A percentile compares a stretch with the other conserved stretches of the same genome.
phyloP scores from a whole-genome alignment of 2,329 filamentous ascomycete genomes.

The Clonostachys rhizophaga region DNA sequence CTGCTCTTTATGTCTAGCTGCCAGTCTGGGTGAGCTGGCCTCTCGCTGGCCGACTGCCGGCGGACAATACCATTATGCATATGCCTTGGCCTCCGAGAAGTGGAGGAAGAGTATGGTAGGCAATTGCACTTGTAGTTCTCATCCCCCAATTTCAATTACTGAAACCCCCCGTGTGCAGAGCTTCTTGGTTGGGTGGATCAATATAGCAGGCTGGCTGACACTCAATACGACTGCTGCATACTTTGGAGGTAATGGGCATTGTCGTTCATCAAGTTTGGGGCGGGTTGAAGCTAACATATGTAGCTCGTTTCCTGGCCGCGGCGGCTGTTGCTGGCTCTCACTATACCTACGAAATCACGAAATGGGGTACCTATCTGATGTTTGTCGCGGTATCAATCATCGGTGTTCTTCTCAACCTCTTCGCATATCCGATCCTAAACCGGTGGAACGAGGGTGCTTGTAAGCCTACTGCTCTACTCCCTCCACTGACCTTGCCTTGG shows the following conservation, averaged over 20 bases:
- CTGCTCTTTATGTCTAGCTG: constrained; percentile 33
- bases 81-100: constrained; percentile 27
- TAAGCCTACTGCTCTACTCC: too few species aligned
- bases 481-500: constrained; percentile 34
- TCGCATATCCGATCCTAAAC: constrained; percentile 40
- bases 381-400: constrained; percentile 60
- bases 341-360: neutral
- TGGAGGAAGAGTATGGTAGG: constrained; percentile 26
- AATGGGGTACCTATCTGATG: constrained; percentile 71
- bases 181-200: constrained; percentile 38
- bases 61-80: constrained; percentile 39
- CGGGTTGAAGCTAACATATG: too few species aligned
- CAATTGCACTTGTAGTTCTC: too few species aligned
- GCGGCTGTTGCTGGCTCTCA: too few species aligned
- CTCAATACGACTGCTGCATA: constrained; percentile 35
- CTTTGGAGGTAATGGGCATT: constrained; percentile 24
- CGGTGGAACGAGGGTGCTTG: too few species aligned
- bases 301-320: too few species aligned
- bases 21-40: constrained; percentile 34
- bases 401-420: constrained; percentile 59
- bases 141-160: too few species aligned
- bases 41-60: constrained; percentile 40
- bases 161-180: constrained; percentile 9
- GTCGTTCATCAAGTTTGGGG: constrained; percentile 39
- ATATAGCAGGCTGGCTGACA: constrained; percentile 39